These are phyloP conservation scores for Trametes polyzona DNA, from an alignment of 1,284 basidiomycete genomes.

Conservation along the genomic window DNA sequence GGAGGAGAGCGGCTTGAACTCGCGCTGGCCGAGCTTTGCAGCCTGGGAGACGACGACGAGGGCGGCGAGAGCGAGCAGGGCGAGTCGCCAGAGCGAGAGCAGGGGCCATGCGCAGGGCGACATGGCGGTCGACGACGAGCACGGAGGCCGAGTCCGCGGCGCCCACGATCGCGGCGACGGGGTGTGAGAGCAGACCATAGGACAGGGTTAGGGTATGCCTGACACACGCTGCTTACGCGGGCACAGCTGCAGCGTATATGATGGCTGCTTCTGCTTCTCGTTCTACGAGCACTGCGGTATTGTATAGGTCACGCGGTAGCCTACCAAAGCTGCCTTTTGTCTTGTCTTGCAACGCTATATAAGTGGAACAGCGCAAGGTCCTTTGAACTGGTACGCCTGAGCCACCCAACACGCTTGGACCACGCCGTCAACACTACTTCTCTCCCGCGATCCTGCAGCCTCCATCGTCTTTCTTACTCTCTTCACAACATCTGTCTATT, in stretches of 20 bases:
- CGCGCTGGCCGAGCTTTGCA: slow-evolving; percentile 34
- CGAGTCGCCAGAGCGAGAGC: slow-evolving; percentile 2
- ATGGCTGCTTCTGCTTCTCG: too few relatives aligned
- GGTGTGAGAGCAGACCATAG: slow-evolving; percentile 8
- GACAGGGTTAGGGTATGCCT: slow-evolving; percentile 19
- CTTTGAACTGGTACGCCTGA: slow-evolving; percentile 11
- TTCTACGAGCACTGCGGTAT: too few relatives aligned
- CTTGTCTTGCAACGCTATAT: too few relatives aligned
- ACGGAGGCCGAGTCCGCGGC: too few relatives aligned
- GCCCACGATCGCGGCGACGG: not conserved
- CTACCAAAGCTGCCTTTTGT: too few relatives aligned
- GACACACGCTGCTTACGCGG: too few relatives aligned
- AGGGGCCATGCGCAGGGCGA: slow-evolving; percentile 4
- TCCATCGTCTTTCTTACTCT: not conserved
- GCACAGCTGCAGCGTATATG: too few relatives aligned
- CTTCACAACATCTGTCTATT: too few relatives aligned
- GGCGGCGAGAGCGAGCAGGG: slow-evolving; percentile 5
- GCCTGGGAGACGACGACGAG: slow-evolving; percentile 13
- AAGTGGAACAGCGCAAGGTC: too few relatives aligned
- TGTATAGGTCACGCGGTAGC: too few relatives aligned
- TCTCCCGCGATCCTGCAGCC: not conserved
- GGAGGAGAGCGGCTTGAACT: slow-evolving; percentile 52
- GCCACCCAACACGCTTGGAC: slow-evolving; percentile 1
- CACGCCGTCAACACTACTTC: not conserved
- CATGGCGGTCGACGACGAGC: slow-evolving; percentile 19